Conservation (phyloP, 306 rosid genomes). For the Benincasa hispida region DNA sequence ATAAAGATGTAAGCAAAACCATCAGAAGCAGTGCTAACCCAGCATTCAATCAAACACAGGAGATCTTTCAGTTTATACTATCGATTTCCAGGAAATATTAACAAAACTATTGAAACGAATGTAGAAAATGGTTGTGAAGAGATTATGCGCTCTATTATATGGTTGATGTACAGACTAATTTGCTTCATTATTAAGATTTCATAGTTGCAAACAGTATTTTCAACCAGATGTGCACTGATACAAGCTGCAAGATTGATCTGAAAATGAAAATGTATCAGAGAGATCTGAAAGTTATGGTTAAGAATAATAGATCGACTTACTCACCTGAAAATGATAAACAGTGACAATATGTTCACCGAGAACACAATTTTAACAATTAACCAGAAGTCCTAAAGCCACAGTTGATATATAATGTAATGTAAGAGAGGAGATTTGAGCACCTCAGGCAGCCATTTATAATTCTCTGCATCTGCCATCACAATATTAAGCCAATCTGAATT, state of each 20-base stretch:
- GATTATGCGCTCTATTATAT: background rate
- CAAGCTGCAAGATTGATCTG: background rate
- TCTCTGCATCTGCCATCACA: conserved; percentile 93
- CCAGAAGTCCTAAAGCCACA: background rate
- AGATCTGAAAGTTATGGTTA: background rate
- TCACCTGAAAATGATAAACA: background rate
- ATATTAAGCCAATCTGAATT: conserved; percentile 65
- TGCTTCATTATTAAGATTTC: background rate
- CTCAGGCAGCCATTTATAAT: conserved; percentile 75
- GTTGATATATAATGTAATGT: background rate
- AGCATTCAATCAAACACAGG: background rate
- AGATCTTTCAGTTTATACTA: background rate
- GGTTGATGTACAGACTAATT: background rate
- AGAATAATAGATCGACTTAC: background rate
- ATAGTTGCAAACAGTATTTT: background rate
- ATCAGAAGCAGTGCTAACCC: background rate
- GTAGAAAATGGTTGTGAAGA: background rate
- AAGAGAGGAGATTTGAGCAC: conserved; percentile 7
- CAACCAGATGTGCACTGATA: background rate
- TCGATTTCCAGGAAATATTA: background rate
- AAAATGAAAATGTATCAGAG: background rate
- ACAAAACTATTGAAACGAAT: background rate
- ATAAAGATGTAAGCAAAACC: conserved; percentile 5
- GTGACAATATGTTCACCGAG: background rate
- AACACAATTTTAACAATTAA: background rate